Evolutionary conservation across 352 stramenopile species (phyloP).

Genomic region (Globisporangium radiosum): DNA sequence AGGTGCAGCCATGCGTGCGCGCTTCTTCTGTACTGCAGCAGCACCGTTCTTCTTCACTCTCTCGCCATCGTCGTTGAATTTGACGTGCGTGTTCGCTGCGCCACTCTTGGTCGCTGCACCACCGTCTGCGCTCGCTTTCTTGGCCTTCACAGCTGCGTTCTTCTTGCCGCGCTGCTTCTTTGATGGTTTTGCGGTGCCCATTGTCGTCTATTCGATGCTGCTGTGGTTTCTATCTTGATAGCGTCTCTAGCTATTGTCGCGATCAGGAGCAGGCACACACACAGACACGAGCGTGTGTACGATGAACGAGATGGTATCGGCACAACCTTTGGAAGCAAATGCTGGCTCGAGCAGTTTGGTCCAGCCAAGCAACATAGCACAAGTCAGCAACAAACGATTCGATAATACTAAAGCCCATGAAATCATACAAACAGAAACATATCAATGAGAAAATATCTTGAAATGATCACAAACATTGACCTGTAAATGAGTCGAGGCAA

Average conservation of each 20-base stretch:
- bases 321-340: background rate
- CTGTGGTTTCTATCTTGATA: background rate
- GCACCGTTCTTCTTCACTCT: constrained; percentile 17
- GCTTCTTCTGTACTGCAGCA: constrained; percentile 37
- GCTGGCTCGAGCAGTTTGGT: constrained; percentile 1
- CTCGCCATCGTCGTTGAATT: constrained; percentile 62
- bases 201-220: constrained; percentile 12
- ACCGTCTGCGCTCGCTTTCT: constrained; percentile 6
- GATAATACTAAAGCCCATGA: background rate
- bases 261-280: background rate
- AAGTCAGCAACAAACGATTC: background rate
- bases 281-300: background rate
- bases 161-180: constrained; percentile 79
- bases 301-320: background rate
- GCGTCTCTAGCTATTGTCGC: background rate
- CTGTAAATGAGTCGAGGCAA: too few relatives aligned
- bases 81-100: constrained; percentile 41
- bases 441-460: background rate
- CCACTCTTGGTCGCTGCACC: background rate
- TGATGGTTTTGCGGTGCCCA: constrained; percentile 51
- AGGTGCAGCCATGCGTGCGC: constrained; percentile 16
- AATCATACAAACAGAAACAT: background rate
- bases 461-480: too few relatives aligned
- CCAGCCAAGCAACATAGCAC: constrained; percentile 4
- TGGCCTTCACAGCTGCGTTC: constrained; percentile 31